Evolutionary conservation across 1,139 yeast species (phyloP).

Genomic region (Geotrichum candidum): DNA sequence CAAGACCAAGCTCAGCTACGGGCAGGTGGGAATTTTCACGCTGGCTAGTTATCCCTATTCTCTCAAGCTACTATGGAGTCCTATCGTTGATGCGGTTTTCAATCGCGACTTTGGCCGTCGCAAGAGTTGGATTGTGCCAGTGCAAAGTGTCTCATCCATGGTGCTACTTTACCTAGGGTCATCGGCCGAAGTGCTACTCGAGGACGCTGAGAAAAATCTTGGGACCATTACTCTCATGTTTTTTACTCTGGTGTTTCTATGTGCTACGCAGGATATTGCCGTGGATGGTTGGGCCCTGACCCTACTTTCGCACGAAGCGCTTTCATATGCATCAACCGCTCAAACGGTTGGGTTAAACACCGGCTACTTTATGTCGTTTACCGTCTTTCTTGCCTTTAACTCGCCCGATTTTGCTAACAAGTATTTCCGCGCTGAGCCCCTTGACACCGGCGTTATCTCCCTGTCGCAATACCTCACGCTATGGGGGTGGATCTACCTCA

Average conservation of each 20-base stretch:
- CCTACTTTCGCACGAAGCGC: constrained; percentile 65
- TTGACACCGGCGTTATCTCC: constrained; percentile 59
- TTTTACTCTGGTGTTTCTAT: constrained; percentile 70
- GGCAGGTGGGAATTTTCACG: constrained; percentile 86
- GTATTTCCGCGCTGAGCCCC: constrained; percentile 59
- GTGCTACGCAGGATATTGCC: constrained; percentile 98
- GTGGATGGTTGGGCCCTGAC: constrained; percentile 99
- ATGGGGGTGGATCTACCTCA: constrained; percentile 69
- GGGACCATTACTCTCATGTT: constrained; percentile 55
- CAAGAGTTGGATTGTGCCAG: constrained; percentile 91
- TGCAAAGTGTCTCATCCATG: constrained; percentile 70
- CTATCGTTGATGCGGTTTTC: constrained; percentile 86
- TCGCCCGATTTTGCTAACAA: constrained; percentile 90
- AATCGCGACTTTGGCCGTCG: constrained; percentile 66
- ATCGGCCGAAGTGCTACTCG: constrained; percentile 51
- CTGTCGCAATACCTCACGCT: constrained; percentile 68
- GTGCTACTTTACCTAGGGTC: constrained; percentile 61
- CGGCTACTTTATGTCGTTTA: constrained; percentile 87
- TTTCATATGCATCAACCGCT: constrained; percentile 95
- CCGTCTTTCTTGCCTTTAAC: constrained; percentile 82
- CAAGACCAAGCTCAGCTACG: constrained; percentile 73
- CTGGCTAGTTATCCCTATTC: constrained; percentile 94
- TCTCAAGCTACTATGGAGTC: constrained; percentile 88
- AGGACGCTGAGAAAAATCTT: constrained; percentile 51
- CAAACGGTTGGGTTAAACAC: constrained; percentile 92